Evolutionary conservation across 2,329 filamentous ascomycete species (phyloP), one percentile per base, ranked within the genome.

Genomic region (Microcyclospora pomicola): DNA sequence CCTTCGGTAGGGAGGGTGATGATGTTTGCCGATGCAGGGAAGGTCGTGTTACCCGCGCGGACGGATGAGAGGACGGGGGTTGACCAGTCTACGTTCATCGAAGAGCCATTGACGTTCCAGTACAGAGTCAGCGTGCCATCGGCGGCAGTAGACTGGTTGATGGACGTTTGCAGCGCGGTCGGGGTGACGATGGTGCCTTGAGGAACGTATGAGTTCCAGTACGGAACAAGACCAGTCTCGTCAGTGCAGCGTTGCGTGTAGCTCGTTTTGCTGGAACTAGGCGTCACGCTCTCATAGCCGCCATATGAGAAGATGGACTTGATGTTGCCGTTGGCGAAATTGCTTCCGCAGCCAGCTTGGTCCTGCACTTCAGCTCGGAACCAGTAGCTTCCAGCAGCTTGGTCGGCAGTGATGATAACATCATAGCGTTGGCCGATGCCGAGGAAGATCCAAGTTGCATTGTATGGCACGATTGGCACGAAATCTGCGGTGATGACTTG

Each of bases 21-120:
- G 31, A 66, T 44, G 43, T 65, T 65, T 40, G 59, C 55, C 6
- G 46, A 47, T 2, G 35, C 38, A 0, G 62, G 56, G 45, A 46
- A 49, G 27, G 27, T 27, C 33, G 56, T 61, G 45, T 64, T 60
- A 31, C 54, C 50, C 15, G 58, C 51, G 4, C 62, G 52, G 6
- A 66, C 55, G 12, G 65, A 64, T 39, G 63, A 50, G 6, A 69
- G 48, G 0, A 63, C 66, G 0, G 68, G 68, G 9, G 60, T 51
- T 14, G 58, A 48, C 65, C 65, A 68, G 35, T 60, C 48, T 16
- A 64, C 58, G 31, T 58, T 51, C 40, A 68, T 61, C 19, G 60
- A 57, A 2, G 59, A 60, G 35, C 62, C 54, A 47, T 67, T 66
- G 42, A 67, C 46, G 35, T 55, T 55, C 62, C 62, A 65, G 47